Evolutionary conservation across 371 early-diverging fungal genomes (phyloP).

Genomic region (Rhizopus delemar): DNA sequence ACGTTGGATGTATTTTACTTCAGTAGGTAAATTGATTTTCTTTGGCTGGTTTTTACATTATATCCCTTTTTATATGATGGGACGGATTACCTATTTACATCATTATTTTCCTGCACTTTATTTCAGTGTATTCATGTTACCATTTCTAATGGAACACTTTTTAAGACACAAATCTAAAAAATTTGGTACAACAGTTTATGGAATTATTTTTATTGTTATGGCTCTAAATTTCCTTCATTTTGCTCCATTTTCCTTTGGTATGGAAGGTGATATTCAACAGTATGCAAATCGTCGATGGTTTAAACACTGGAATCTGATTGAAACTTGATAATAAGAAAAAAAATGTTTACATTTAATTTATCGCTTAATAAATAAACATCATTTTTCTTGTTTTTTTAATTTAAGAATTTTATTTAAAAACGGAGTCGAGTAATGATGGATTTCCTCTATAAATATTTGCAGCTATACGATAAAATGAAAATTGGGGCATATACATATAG

Average conservation of each 20-base stretch:
- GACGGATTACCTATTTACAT: constrained; percentile 96
- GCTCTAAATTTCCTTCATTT: constrained; percentile 70
- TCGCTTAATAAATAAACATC: no score
- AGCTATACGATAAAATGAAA: constrained; percentile 15
- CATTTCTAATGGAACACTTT: constrained; percentile 77
- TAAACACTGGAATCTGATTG: constrained; percentile 54
- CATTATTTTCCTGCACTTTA: constrained; percentile 99
- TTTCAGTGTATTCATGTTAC: constrained; percentile 83
- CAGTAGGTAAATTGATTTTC: constrained; percentile 70
- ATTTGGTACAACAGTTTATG: constrained; percentile 40
- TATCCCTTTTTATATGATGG: constrained; percentile 97
- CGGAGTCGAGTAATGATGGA: neutral
- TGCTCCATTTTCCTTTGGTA: constrained; percentile 85
- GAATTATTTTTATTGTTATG: constrained; percentile 47
- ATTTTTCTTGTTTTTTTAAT: neutral
- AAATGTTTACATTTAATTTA: no score
- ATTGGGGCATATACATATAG: constrained; percentile 21
- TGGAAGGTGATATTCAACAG: constrained; percentile 67
- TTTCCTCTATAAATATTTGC: constrained; percentile 12
- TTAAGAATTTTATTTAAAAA: constrained; percentile 3
- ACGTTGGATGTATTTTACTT: constrained; percentile 68
- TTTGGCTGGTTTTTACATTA: constrained; percentile 97
- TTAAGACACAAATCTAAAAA: constrained; percentile 12
- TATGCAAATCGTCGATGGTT: constrained; percentile 55
- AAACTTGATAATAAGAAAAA: constrained; percentile 1